Evolutionary conservation across 2,329 filamentous ascomycete genomes (phyloP).

Genomic region (Juglanconis juglandina): DNA sequence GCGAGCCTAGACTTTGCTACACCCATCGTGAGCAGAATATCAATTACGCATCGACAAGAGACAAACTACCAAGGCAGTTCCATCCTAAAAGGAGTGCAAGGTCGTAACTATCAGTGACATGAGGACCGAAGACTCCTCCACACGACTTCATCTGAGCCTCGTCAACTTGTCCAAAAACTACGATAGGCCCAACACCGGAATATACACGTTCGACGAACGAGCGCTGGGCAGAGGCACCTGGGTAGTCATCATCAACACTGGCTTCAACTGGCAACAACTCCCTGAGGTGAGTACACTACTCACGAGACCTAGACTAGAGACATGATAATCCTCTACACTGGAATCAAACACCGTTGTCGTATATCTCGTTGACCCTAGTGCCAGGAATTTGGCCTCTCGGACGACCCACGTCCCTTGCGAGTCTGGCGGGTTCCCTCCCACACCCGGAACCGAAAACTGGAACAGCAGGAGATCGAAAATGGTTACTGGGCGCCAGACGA

Average conservation of each 20-base stretch:
- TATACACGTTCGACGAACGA: neutral
- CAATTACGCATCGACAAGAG: no score
- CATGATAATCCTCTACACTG: neutral
- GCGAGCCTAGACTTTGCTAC: no score
- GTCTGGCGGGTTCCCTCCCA: slow-evolving; percentile 3
- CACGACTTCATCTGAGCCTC: slow-evolving; percentile 7
- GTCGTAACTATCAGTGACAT: neutral
- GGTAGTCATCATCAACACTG: slow-evolving; percentile 7
- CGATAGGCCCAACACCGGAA: slow-evolving; percentile 4
- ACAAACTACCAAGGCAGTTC: neutral
- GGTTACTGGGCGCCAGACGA: slow-evolving; percentile 4
- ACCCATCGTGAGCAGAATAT: no score
- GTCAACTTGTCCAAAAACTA: neutral
- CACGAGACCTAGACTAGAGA: no score
- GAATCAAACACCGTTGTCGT: no score
- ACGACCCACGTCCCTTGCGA: neutral
- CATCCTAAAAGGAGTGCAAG: neutral
- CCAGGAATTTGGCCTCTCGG: slow-evolving; percentile 2
- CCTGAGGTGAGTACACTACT: slow-evolving; percentile 2
- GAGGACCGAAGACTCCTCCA: neutral
- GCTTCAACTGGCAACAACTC: slow-evolving; percentile 6
- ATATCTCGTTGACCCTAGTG: neutral
- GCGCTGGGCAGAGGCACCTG: slow-evolving; percentile 4
- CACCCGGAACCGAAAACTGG: neutral
- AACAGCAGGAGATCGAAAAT: neutral